Evolutionary conservation across 1,139 yeast species (phyloP), one percentile per base, ranked within the genome.

Genomic region (Saccharomycopsis crataegensis): DNA sequence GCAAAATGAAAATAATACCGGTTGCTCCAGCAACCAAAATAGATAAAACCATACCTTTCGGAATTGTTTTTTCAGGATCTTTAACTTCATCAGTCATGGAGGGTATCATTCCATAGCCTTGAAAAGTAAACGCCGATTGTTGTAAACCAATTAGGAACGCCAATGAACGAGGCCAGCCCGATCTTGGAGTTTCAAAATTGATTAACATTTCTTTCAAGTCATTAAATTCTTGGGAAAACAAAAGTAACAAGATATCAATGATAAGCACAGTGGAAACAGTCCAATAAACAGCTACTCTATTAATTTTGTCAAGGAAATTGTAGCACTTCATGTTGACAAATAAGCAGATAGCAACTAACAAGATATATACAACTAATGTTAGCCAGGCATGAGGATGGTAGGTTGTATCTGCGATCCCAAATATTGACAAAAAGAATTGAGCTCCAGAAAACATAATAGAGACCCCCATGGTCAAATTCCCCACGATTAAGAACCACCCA

Each of bases 81-180:
- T 81, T 80, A 12, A 87, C 93, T 67, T 87, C 96, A 64, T 87
- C 96, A 40, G 90, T 81, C 74, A 87, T 78, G 7, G 93, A 83
- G 16, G 89, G 87, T 33, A 88, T 72, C 78, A 87, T 82, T 33
- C 93, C 93, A 65, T 84, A 87, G 0, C 95, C 95, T 57, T 87
- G 86, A 62, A 86, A 72, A 32, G 93, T 86, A 66, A 86, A 86
- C 45, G 86, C 82, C 0, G 91, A 80, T 60, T 87, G 85, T 64
- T 86, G 91, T 54, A 87, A 76, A 0, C 94, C 94, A 43, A 86
- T 79, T 52, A 84, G 69, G 58, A 85, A 85, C 0, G 91, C 88
- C 57, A 85, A 61, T 1, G 77, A 72, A 50, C 74, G 78, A 1
- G 86, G 82, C 84, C 89, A 85, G 1, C 91, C 91, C 1, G 88